Evolutionary conservation across 148 eudicot genomes (phyloP), one percentile per base, ranked within the genome.

Genomic region (Rhododendron simsii): DNA sequence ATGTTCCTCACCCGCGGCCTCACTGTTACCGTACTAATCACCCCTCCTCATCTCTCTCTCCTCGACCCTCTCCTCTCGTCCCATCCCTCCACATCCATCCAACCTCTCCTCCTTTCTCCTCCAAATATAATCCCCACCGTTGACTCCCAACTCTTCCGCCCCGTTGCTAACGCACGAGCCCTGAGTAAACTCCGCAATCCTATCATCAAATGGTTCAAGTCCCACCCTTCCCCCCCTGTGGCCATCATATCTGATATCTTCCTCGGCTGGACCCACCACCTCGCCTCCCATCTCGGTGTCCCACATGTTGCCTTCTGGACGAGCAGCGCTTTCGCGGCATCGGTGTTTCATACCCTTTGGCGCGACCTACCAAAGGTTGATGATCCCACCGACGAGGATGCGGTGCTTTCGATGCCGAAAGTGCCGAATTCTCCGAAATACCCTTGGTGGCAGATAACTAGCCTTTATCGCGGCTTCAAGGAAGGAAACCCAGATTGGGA

Each of bases 201-300:
- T 7, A 88, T 95, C 50, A 65, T 88, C 12, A 82, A 89, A 1
- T 94, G 95, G 97, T 92, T 91, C 37, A 67, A 33, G 33, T 78
- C 93, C 86, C 91, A 92, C 74, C 87, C 87, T 48, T 79, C 75
- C 16, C 97, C 97, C 6, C 95, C 95, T 28, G 89, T 88, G 39
- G 91, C 91, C 65, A 85, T 94, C 69, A 0, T 94, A 13, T 94
- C 94, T 45, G 98, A 95, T 83, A 84, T 90, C 84, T 91, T 94
- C 88, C 93, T 95, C 15, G 96, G 96, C 6, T 95, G 87, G 89
- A 94, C 94, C 33, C 88, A 93, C 14, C 61, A 59, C 18, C 74
- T 93, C 45, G 94, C 95, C 0, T 5, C 69, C 30, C n/a, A 90
- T 16, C 85, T 93, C 26, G 85, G 88, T 11, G 65, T 95, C 7